Evolutionary conservation across 768 basidiomycete species (phyloP), one percentile per base, ranked within the genome.

Genomic region (Royoungia palumana): DNA sequence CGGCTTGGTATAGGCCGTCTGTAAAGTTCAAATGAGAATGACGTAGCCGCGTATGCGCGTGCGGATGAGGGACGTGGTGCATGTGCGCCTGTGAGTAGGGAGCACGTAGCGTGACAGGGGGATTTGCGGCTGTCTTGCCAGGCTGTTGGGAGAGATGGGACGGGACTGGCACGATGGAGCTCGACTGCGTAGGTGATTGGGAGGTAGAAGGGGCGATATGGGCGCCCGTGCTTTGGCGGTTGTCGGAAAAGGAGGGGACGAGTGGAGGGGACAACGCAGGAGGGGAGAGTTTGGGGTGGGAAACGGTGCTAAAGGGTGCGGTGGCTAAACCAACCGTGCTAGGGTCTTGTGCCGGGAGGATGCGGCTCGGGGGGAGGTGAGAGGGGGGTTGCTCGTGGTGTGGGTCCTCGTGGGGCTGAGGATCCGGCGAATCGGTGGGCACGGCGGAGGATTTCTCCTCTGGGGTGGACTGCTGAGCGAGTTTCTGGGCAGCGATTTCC

Each of bases 401-500:
- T 19, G 50, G 44, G n/a, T 56, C 52, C 13, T 55, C 53, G 21
- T 39, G 45, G n/a, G 39, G 17, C n/a, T 45, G 56, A 1, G 55
- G 20, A 46, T 56, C 53, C 3, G 51, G 49, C 1, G 66, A 25
- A 40, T 64, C 56, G 41, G 58, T 20, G 51, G 57, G 52, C 17
- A 48, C 46, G 50, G 55, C 22, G 38, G 53, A 48, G 38, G 56
- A 45, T 47, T 59, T 41, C 46, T 64, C 48, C 54, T 61, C 52
- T 7, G 55, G 58, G 0, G 66, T 61, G 1, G 66, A 58, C 32
- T 64, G 62, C 43, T 70, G 67, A 2, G 54, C 20, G 12, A 74
- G 70, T 56, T 87, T 87, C 63, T 89, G 87, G 1, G 89, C 87
- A 0, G 89, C 89, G 41, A 94, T 94, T 69, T 98, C 94, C 17